phyloP scores from a whole-genome alignment of 257 asterid species.

The Gentiana straminea region DNA sequence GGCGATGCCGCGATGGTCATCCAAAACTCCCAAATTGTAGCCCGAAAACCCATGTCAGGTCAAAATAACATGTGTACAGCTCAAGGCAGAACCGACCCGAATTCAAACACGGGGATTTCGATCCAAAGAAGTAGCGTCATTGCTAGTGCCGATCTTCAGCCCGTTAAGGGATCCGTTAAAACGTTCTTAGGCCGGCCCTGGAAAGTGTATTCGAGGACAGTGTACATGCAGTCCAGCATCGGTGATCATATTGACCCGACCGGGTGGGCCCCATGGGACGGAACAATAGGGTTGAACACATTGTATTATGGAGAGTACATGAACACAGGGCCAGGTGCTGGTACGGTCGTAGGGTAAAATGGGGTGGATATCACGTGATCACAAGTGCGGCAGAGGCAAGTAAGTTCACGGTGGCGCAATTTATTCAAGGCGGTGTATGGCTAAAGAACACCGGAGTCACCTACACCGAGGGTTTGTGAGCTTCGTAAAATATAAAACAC shows the following conservation, averaged over 20 bases:
- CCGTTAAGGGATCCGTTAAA: conserved; percentile 7
- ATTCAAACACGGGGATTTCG: conserved; percentile 10
- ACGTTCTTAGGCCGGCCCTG: conserved; percentile 19
- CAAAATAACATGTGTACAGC: conserved; percentile 17
- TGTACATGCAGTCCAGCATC: conserved; percentile 7
- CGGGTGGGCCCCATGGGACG: conserved; percentile 15
- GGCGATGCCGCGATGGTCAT: conserved; percentile 18
- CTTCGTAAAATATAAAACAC: too few relatives aligned
- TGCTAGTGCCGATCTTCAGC: conserved; percentile 6
- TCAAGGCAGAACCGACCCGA: conserved; percentile 16
- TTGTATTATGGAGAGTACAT: conserved; percentile 16
- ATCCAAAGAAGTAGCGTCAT: conserved; percentile 12
- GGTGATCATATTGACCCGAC: conserved; percentile 14
- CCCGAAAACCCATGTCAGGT: conserved; percentile 6
- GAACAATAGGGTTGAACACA: conserved; percentile 8
- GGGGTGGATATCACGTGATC: conserved; percentile 8
- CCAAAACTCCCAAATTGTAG: conserved; percentile 10
- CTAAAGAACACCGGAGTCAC: conserved; percentile 15
- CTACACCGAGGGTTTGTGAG: conserved; percentile 17
- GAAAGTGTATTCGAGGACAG: conserved; percentile 16
- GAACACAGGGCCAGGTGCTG: conserved; percentile 19
- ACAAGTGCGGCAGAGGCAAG: conserved; percentile 4
- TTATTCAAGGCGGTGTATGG: conserved; percentile 14
- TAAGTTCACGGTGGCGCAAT: conserved; percentile 9
- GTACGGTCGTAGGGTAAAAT: conserved; percentile 7